phyloP scores from a whole-genome alignment of 2,329 filamentous ascomycete species.

The Claviceps pusilla region DNA sequence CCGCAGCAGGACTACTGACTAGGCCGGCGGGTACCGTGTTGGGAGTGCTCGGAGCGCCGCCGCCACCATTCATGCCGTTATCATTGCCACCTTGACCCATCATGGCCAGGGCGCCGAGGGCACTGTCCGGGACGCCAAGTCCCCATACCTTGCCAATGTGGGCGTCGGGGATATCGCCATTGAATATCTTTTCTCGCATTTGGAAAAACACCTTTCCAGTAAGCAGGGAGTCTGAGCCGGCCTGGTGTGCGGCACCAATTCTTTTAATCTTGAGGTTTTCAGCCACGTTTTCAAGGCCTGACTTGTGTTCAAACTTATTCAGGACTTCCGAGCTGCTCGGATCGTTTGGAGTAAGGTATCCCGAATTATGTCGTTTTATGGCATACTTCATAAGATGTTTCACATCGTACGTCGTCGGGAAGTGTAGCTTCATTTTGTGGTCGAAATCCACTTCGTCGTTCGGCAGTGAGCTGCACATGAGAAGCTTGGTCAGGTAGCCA shows the following conservation, averaged over 20 bases:
- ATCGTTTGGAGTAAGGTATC: constrained; percentile 48
- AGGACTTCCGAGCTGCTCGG: constrained; percentile 57
- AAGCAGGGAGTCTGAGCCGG: constrained; percentile 81
- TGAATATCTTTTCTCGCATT: constrained; percentile 77
- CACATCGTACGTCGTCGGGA: constrained; percentile 86
- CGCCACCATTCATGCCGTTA: constrained; percentile 18
- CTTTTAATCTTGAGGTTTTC: constrained; percentile 85
- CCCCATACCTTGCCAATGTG: constrained; percentile 89
- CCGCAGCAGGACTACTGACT: constrained; percentile 29
- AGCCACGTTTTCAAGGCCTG: constrained; percentile 81
- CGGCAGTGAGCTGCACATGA: constrained; percentile 68
- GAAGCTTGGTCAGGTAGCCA: constrained; percentile 87
- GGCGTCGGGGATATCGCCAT: constrained; percentile 63
- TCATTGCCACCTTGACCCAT: constrained; percentile 21
- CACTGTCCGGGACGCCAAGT: constrained; percentile 54
- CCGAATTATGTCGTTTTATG: constrained; percentile 51
- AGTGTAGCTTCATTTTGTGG: constrained; percentile 77
- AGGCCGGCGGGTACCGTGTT: constrained; percentile 46
- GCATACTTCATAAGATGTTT: constrained; percentile 94
- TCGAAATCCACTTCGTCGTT: constrained; percentile 85
- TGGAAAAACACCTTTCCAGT: constrained; percentile 94
- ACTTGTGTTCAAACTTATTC: constrained; percentile 76
- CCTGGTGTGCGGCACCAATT: constrained; percentile 76
- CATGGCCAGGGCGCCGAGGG: constrained; percentile 19
- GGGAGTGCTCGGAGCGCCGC: constrained; percentile 44